These are phyloP conservation scores for Aureobasidium sp. DNA, from an alignment of 2,329 filamentous ascomycete species.

Conservation along the genomic window DNA sequence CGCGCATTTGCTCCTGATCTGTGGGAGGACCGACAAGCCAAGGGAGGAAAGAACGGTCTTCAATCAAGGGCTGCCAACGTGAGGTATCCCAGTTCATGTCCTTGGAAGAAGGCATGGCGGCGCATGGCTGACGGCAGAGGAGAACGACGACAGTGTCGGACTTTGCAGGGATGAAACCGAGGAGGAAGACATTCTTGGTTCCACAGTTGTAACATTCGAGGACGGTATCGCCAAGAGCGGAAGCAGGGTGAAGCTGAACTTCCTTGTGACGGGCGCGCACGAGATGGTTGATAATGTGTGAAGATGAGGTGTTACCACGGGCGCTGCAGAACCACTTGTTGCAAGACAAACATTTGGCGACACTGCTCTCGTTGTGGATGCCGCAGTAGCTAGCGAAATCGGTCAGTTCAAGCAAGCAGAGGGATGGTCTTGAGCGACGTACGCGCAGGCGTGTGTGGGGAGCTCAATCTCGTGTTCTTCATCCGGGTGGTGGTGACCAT, in stretches of 20 bases:
- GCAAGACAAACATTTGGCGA: slow-evolving; percentile 92
- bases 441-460: slow-evolving; percentile 92
- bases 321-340: slow-evolving; percentile 99
- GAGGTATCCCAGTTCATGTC: slow-evolving; percentile 99
- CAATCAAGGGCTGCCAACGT: slow-evolving; percentile 93
- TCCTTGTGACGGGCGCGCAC: slow-evolving; percentile 97
- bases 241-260: slow-evolving; percentile 90
- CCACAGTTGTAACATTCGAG: slow-evolving; percentile 99
- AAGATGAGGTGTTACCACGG: slow-evolving; percentile 90
- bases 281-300: slow-evolving; percentile 96
- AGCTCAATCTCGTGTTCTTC: slow-evolving; percentile 83
- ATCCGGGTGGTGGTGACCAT: slow-evolving; percentile 48
- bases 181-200: slow-evolving; percentile 96
- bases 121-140: slow-evolving; percentile 92
- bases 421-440: slow-evolving; percentile 39
- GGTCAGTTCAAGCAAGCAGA: background rate
- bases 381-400: slow-evolving; percentile 70
- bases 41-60: slow-evolving; percentile 87
- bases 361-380: slow-evolving; percentile 89
- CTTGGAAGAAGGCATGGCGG: slow-evolving; percentile 88
- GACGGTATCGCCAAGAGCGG: slow-evolving; percentile 88
- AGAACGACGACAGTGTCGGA: slow-evolving; percentile 97
- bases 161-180: slow-evolving; percentile 97
- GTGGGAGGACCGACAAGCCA: slow-evolving; percentile 89
- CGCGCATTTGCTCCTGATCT: slow-evolving; percentile 92